phyloP scores from a whole-genome alignment of 768 basidiomycete genomes.

The Dioszegia hungarica region DNA sequence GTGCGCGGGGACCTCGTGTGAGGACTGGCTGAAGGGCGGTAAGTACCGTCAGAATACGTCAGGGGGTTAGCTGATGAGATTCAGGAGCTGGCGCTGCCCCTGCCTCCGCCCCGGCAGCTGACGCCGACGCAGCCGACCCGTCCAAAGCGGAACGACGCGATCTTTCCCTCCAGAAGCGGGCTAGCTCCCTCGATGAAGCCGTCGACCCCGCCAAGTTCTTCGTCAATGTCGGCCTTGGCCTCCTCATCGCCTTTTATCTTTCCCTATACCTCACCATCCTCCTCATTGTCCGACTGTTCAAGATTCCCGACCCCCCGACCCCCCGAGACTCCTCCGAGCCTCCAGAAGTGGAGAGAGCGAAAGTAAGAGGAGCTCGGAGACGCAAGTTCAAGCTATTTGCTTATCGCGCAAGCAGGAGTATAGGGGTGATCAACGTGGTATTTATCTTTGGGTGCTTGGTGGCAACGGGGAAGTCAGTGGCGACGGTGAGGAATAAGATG shows the following conservation, averaged over 20 bases:
- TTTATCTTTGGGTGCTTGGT: neutral
- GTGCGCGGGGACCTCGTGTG: neutral
- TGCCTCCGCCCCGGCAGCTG: neutral
- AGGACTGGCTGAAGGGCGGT: neutral
- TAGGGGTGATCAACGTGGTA: neutral
- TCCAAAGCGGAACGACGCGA: neutral
- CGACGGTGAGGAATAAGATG: neutral
- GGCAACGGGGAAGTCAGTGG: neutral
- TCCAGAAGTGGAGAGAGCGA: no score
- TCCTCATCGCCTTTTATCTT: conserved; percentile 10
- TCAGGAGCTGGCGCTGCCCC: neutral
- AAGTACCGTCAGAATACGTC: neutral
- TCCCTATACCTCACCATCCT: conserved; percentile 5
- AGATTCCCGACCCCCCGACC: neutral
- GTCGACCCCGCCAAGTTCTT: conserved; percentile 5
- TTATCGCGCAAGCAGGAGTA: conserved; percentile 3
- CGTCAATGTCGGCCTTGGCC: conserved; percentile 9
- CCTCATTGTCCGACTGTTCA: conserved; percentile 1
- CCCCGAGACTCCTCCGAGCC: no score
- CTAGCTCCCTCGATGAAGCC: neutral
- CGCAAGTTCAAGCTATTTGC: conserved; percentile 4
- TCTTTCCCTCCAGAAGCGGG: neutral
- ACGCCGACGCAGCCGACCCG: neutral
- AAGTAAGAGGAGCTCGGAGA: neutral
- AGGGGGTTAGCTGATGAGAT: neutral